Evolutionary conservation across 2,329 filamentous ascomycete species (phyloP), one percentile per base, ranked within the genome.

Genomic region (Aspergillus aculeatinus): DNA sequence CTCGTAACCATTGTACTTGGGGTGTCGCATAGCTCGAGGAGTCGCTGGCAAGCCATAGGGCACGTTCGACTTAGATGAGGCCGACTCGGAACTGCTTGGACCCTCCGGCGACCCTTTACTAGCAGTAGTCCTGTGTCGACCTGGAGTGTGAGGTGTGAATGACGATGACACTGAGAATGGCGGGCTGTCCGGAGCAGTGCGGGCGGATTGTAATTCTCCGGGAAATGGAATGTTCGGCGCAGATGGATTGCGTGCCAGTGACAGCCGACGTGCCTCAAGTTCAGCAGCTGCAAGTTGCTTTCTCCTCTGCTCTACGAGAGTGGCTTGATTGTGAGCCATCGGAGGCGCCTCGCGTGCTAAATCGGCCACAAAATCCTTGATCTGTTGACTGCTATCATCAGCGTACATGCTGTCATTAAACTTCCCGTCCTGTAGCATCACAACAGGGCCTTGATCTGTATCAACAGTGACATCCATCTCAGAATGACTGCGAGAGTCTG

Each of bases 1-100:
- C 35, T 78, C 74, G 49, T 81, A 78, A 35, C 70, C 70, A 49
- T 67, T 69, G 66, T 94, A 87, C 48, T 91, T 87, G 1, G 86
- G 85, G 72, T 96, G 87, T 21, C 90, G 86, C 92, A 97, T 96
- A 1, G 92, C 92, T 77, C 91, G 88, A 31, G 94, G 93, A 0
- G 93, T 97, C 2, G 92, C 91, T 14, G 94, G 92, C n/a, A 96
- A 83, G 0, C 92, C 93, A 55, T 94, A 83, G 5, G 85, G 82
- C 1, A 70, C 71, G 1, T 79, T 79, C 14, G 82, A 81, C 2
- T 80, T 76, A 7, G 74, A 72, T 1, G 75, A 76, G 58, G 68
- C 70, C 0, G 77, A 78, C 55, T 78, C 76, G 9, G 75, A 77
- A 51, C 72, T 68, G 55, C 72, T 77, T 5, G 72, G 72, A 44